phyloP scores from a whole-genome alignment of 2,329 filamentous ascomycete genomes.

The Sarocladium strictum region DNA sequence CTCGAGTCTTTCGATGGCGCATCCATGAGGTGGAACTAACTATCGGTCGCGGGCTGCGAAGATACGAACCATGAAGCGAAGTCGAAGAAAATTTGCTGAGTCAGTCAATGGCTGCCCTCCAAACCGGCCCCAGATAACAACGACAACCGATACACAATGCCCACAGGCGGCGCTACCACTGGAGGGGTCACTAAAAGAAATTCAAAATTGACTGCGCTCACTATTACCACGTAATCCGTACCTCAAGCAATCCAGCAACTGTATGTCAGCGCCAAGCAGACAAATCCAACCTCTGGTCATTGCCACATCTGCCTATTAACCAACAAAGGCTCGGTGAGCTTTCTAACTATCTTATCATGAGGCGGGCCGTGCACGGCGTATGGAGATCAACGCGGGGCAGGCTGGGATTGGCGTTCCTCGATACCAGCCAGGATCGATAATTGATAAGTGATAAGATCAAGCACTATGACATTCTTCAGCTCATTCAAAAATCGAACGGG shows the following conservation, averaged over 20 bases:
- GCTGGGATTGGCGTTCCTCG: not conserved
- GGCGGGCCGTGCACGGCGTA: not conserved
- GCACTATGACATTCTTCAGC: no score
- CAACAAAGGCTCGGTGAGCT: no score
- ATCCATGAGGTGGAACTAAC: not conserved
- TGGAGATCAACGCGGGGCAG: conserved; percentile 1
- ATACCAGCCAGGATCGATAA: not conserved
- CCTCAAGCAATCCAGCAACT: not conserved
- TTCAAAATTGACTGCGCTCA: conserved; percentile 10
- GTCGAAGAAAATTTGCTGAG: conserved; percentile 38
- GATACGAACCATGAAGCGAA: conserved; percentile 16
- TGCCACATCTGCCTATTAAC: no score
- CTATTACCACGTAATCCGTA: not conserved
- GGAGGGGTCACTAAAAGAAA: conserved; percentile 11
- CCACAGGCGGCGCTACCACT: conserved; percentile 21
- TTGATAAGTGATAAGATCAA: not conserved
- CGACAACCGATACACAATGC: conserved; percentile 32
- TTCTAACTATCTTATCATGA: no score
- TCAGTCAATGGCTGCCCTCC: conserved; percentile 33
- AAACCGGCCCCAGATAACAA: conserved; percentile 33
- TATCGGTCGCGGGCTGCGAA: conserved; percentile 8
- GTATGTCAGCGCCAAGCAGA: no score
- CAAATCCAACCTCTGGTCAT: not conserved
- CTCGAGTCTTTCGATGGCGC: conserved; percentile 5
- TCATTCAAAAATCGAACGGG: no score